Conservation (phyloP, 2,329 filamentous ascomycete species). For the Fusarium proliferatum region DNA sequence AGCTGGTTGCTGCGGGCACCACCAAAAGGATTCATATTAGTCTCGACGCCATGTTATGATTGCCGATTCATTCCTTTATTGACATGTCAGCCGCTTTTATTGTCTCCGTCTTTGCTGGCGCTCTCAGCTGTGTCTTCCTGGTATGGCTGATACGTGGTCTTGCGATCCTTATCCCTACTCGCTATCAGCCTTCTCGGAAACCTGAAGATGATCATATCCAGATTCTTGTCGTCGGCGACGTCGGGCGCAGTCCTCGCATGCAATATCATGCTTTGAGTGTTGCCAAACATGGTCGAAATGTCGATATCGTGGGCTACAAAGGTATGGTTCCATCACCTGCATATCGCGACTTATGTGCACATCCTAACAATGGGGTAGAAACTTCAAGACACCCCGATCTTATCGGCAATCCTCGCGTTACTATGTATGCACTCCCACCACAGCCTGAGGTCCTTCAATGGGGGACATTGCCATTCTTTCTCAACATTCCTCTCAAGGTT, state of each 20-base stretch:
- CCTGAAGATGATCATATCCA: conserved; percentile 67
- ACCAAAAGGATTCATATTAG: conserved; percentile 11
- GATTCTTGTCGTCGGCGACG: conserved; percentile 92
- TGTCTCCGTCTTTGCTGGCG: conserved; percentile 50
- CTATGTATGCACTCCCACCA: conserved; percentile 74
- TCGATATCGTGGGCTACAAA: conserved; percentile 89
- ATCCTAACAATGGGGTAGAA: conserved; percentile 60
- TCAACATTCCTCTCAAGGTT: conserved; percentile 86
- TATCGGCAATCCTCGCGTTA: conserved; percentile 73
- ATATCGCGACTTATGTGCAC: background rate
- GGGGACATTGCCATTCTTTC: conserved; percentile 78
- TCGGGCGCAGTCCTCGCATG: conserved; percentile 96
- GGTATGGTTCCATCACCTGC: conserved; percentile 59
- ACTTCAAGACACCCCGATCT: conserved; percentile 85
- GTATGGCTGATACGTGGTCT: conserved; percentile 41
- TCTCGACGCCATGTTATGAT: conserved; percentile 24
- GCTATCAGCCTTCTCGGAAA: conserved; percentile 50
- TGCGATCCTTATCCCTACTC: conserved; percentile 47
- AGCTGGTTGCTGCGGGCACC: conserved; percentile 5
- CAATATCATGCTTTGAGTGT: conserved; percentile 97
- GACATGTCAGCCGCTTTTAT: conserved; percentile 46
- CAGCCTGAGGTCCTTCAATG: conserved; percentile 75
- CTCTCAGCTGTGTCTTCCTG: conserved; percentile 48
- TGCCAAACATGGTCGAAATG: conserved; percentile 80
- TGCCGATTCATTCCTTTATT: conserved; percentile 8